phyloP scores from a whole-genome alignment of 2,329 filamentous ascomycete genomes.

The Chrysosporium queenslandicum region DNA sequence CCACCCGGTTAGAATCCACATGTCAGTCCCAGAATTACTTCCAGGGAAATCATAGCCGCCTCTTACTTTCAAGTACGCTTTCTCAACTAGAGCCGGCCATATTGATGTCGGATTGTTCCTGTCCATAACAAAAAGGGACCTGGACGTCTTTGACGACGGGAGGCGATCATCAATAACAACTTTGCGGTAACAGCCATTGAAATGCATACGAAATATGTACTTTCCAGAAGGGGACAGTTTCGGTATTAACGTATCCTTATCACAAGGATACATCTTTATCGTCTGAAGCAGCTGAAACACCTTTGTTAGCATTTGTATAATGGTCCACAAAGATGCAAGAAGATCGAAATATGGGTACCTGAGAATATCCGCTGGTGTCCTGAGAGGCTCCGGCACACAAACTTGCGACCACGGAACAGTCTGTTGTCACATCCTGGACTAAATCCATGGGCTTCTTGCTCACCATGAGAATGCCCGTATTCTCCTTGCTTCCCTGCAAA shows the following conservation, averaged over 20 bases:
- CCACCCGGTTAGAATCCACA: constrained; percentile 91
- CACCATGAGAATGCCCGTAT: constrained; percentile 45
- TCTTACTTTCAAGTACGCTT: constrained; percentile 89
- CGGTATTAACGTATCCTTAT: constrained; percentile 49
- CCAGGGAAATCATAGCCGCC: constrained; percentile 97
- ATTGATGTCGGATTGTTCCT: constrained; percentile 68
- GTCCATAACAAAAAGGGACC: constrained; percentile 79
- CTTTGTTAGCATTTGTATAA: neutral
- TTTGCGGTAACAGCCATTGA: constrained; percentile 84
- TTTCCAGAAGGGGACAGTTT: constrained; percentile 67
- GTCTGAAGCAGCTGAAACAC: constrained; percentile 47
- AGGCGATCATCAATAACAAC: constrained; percentile 84
- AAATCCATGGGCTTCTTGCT: constrained; percentile 59
- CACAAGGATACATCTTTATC: constrained; percentile 65
- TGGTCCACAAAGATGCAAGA: too few species aligned
- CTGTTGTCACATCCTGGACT: constrained; percentile 88
- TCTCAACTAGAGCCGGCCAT: constrained; percentile 89
- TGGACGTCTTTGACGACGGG: constrained; percentile 60
- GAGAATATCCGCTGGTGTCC: constrained; percentile 56
- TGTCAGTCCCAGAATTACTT: constrained; percentile 90
- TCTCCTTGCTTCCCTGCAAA: neutral
- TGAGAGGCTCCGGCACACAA: constrained; percentile 71
- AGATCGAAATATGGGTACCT: too few species aligned
- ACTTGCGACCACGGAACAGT: constrained; percentile 95
- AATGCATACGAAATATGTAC: constrained; percentile 85